Base-by-base conservation (phyloP, 2,329 filamentous ascomycete species). In the Aspergillus costaricaensis region DNA sequence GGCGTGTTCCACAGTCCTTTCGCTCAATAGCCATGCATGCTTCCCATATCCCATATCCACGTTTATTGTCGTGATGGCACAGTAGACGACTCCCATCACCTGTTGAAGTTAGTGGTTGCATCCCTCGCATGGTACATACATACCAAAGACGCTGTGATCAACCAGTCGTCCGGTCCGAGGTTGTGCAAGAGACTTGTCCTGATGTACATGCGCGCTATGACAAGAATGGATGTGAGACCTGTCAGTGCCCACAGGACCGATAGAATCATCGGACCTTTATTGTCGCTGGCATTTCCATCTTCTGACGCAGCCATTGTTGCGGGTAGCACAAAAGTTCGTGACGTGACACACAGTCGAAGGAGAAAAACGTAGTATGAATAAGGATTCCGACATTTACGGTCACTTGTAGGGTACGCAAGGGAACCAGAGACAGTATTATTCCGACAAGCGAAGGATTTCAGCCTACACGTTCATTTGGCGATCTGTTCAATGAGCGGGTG, bases 21-120 rank as follows among this genome's bases (percentile, higher is more conserved):
- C 44, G 0, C 56, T 61, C 12, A 82, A 66, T 0, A 72, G 67
- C 14, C 60, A 63, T 27, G 75, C 70, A 63, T 82, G 79, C 50
- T 71, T 70, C 1, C 80, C 80, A 55, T 75, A 79, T 4, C 80
- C 80, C 17, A 70, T 62, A 0, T 54, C 43, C 8, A 81, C 73
- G 9, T 76, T 75, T 6, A 69, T 66, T 2, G 51, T 71, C 2
- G 73, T 73, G 12, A 80, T 55, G 72, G 27, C 51, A 36, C 61
- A 59, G 38, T 60, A 64, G 2, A 54, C 21, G 4, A 54, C 23
- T 7, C 58, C 60, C 53, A 68, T 59, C 12, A 57, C 15, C 66
- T 68, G 48, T 15, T 9, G 10, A 1, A 8, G 38, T 43, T 15
- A 47, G 19, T 5, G 15, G 51, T 12, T 21, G n/a, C 2, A 8